Percentiles rank a stretch among this genome's conserved stretches.
Evolutionary conservation across 2,329 filamentous ascomycete species (phyloP).

Genomic region (Simplicillium sp.): DNA sequence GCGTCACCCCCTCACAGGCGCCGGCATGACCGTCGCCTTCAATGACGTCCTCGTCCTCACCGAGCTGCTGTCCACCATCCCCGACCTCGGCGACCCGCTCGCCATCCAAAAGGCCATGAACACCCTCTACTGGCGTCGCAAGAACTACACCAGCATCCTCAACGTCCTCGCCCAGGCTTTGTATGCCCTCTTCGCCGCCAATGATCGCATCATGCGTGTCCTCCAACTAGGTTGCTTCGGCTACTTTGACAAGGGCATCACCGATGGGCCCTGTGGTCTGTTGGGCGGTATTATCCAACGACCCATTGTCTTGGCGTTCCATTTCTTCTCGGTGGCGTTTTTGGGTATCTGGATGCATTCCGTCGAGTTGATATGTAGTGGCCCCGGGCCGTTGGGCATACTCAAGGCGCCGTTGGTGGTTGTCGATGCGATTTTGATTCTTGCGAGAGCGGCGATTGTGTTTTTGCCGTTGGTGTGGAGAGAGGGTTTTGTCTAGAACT

Average conservation of each 20-base stretch:
- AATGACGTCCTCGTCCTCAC: slow-evolving; percentile 79
- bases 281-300: slow-evolving; percentile 72
- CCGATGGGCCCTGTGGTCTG: slow-evolving; percentile 71
- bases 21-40: slow-evolving; percentile 96
- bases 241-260: slow-evolving; percentile 74
- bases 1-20: slow-evolving; percentile 95
- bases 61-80: slow-evolving; percentile 59
- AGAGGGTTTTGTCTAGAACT: slow-evolving; percentile 36
- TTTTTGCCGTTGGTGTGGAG: slow-evolving; percentile 74
- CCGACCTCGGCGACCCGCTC: slow-evolving; percentile 56
- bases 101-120: slow-evolving; percentile 61
- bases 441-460: slow-evolving; percentile 73
- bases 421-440: slow-evolving; percentile 56
- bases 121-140: slow-evolving; percentile 79
- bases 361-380: slow-evolving; percentile 23
- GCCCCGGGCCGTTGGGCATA: slow-evolving; percentile 22
- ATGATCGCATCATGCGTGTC: slow-evolving; percentile 65
- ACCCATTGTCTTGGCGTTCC: slow-evolving; percentile 71
- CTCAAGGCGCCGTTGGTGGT: slow-evolving; percentile 49
- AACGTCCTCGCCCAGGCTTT: slow-evolving; percentile 96
- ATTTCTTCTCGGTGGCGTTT: slow-evolving; percentile 92
- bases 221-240: slow-evolving; percentile 86
- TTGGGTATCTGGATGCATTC: slow-evolving; percentile 66
- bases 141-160: slow-evolving; percentile 75
- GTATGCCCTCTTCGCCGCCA: slow-evolving; percentile 82